Percentiles rank a stretch among this genome's conserved stretches.
phyloP scores from a whole-genome alignment of 495 filamentous ascomycete genomes.

The Neurospora sp. region DNA sequence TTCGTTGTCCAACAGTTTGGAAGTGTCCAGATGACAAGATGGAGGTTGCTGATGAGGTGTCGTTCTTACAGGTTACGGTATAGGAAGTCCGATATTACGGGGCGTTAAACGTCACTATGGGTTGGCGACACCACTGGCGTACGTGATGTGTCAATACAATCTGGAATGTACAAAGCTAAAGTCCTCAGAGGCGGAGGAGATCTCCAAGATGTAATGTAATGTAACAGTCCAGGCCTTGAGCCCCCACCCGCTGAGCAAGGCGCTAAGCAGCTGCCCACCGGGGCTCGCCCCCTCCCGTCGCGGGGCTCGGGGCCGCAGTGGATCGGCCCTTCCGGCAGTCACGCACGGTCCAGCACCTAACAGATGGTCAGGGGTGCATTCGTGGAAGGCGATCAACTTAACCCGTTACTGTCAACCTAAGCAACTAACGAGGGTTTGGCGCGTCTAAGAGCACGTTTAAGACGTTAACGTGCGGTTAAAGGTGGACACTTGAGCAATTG shows the following conservation, averaged over 20 bases:
- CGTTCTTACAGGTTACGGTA: background rate
- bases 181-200: background rate
- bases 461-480: background rate
- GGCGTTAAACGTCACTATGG: background rate
- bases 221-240: background rate
- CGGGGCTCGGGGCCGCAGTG: background rate
- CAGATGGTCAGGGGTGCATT: background rate
- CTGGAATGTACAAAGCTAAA: background rate
- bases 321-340: background rate
- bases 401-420: background rate
- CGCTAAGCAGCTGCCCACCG: background rate
- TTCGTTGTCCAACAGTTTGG: background rate
- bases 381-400: background rate
- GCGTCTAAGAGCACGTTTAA: background rate
- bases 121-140: background rate
- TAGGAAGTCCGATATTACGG: background rate
- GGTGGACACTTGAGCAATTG: background rate
- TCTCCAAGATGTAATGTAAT: background rate
- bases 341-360: background rate
- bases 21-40: background rate
- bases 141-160: background rate
- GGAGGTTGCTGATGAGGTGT: background rate
- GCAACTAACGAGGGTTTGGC: background rate
- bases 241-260: background rate
- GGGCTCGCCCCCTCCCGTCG: background rate